These are phyloP conservation scores for Termitomyces sp. DNA, from an alignment of 768 basidiomycete species.

Conservation along the genomic window DNA sequence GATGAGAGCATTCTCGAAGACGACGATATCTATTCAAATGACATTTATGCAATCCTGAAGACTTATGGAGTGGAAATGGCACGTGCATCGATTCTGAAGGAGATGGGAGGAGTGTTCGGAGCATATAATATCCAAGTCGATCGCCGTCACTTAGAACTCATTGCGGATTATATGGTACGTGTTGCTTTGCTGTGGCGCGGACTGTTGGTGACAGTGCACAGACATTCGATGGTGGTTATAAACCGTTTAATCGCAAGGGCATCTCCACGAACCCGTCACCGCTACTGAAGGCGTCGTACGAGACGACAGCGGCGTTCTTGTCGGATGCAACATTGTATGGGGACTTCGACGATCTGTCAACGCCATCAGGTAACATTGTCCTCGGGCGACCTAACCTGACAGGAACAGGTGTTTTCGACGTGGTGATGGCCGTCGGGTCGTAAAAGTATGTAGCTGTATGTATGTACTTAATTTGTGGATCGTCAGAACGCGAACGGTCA, in stretches of 20 bases:
- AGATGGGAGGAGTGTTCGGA: slow-evolving; percentile 88
- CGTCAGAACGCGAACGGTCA: slow-evolving; percentile 19
- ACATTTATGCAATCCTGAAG: slow-evolving; percentile 85
- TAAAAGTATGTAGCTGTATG: slow-evolving; percentile 5
- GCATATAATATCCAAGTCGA: slow-evolving; percentile 97
- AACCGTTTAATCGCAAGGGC: slow-evolving; percentile 96
- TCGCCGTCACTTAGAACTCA: slow-evolving; percentile 88
- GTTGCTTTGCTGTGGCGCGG: background rate
- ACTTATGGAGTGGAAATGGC: slow-evolving; percentile 98
- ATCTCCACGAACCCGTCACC: slow-evolving; percentile 93
- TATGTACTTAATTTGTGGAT: slow-evolving; percentile 5
- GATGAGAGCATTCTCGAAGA: slow-evolving; percentile 65
- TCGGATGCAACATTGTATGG: slow-evolving; percentile 93
- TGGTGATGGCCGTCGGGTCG: slow-evolving; percentile 52
- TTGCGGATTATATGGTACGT: slow-evolving; percentile 98
- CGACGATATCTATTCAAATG: slow-evolving; percentile 86
- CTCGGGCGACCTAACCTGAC: slow-evolving; percentile 79
- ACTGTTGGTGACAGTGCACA: slow-evolving; percentile 23
- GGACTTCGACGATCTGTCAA: slow-evolving; percentile 89
- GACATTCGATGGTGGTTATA: slow-evolving; percentile 98
- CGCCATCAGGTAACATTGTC: slow-evolving; percentile 90
- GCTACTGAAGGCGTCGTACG: slow-evolving; percentile 94
- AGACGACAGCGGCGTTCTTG: slow-evolving; percentile 90
- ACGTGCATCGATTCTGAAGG: slow-evolving; percentile 81
- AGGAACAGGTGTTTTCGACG: slow-evolving; percentile 96